Conservation (phyloP, 2,329 filamentous ascomycete species). For the Pestalotiopsis sp. region DNA sequence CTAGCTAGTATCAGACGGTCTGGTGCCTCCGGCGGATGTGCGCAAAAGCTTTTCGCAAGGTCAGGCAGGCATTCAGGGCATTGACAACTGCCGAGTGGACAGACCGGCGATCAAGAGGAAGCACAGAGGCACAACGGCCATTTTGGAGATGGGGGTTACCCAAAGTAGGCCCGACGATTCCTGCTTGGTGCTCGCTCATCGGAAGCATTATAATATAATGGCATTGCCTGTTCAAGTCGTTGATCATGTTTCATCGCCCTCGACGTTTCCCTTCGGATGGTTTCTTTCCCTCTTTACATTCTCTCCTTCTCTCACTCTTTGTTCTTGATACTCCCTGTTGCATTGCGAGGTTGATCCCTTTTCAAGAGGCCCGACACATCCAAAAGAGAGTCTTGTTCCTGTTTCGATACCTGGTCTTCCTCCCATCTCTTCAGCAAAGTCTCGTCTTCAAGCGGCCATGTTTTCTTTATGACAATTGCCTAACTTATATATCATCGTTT, state of each 20-base stretch:
- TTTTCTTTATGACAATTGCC: background rate
- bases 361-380: too few species aligned
- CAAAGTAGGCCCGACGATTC: constrained; percentile 11
- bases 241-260: constrained; percentile 9
- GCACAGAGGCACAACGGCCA: constrained; percentile 2
- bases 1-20: background rate
- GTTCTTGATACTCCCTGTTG: background rate
- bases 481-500: background rate
- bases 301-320: background rate
- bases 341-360: too few species aligned
- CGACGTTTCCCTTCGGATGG: background rate
- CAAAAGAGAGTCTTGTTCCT: too few species aligned
- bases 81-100: constrained; percentile 10
- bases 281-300: background rate
- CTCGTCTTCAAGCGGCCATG: background rate
- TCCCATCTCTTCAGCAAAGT: too few species aligned
- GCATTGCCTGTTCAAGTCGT: constrained; percentile 1
- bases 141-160: constrained; percentile 12
- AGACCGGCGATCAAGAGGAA: background rate
- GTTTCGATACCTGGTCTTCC: too few species aligned
- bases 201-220: constrained; percentile 8
- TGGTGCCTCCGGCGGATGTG: constrained; percentile 3
- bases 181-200: background rate
- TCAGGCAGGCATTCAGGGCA: background rate
- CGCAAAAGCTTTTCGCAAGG: background rate